Percentiles rank a stretch among this genome's conserved stretches.
Evolutionary conservation across 2,329 filamentous ascomycete genomes (phyloP).

Genomic region (Allantophomopsis cytisporea): DNA sequence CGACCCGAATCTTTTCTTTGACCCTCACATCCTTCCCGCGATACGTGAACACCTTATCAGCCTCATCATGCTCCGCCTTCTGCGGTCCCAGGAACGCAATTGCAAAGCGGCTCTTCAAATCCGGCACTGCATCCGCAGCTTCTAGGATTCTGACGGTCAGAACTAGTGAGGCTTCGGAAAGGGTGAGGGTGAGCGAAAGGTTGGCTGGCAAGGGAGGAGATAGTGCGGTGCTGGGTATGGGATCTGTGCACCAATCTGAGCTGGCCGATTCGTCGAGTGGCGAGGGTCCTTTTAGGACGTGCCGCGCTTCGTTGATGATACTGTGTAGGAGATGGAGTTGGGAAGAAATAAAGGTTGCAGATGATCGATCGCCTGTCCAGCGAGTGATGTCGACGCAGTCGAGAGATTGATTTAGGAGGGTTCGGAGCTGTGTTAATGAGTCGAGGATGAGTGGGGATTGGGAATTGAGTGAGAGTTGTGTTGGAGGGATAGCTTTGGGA

Average conservation of each 20-base stretch:
- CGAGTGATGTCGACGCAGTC: conserved; percentile 71
- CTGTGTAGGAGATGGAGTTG: conserved; percentile 42
- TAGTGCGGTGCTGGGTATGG: conserved; percentile 30
- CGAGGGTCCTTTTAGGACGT: conserved; percentile 40
- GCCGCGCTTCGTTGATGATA: conserved; percentile 34
- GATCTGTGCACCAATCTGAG: conserved; percentile 3
- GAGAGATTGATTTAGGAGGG: conserved; percentile 70
- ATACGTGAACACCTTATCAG: conserved; percentile 60
- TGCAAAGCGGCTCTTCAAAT: conserved; percentile 52
- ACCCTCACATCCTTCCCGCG: conserved; percentile 62
- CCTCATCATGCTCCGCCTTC: conserved; percentile 64
- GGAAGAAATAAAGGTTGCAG: conserved; percentile 32
- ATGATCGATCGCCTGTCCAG: conserved; percentile 53
- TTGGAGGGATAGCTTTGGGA: conserved; percentile 48
- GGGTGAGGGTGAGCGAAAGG: conserved; percentile 60
- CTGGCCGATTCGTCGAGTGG: conserved; percentile 2
- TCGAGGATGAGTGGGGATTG: conserved; percentile 42
- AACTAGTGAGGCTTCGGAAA: conserved; percentile 58
- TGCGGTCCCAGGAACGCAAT: conserved; percentile 53
- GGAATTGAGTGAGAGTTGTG: conserved; percentile 18
- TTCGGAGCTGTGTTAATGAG: conserved; percentile 58
- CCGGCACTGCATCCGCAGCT: conserved; percentile 46
- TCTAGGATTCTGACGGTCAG: conserved; percentile 59
- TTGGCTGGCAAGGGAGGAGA: conserved; percentile 47
- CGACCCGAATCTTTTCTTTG: conserved; percentile 77